A percentile compares a stretch with the other conserved stretches of the same genome.
phyloP scores from a whole-genome alignment of 1,284 basidiomycete species.

The Puccinia polysora region DNA sequence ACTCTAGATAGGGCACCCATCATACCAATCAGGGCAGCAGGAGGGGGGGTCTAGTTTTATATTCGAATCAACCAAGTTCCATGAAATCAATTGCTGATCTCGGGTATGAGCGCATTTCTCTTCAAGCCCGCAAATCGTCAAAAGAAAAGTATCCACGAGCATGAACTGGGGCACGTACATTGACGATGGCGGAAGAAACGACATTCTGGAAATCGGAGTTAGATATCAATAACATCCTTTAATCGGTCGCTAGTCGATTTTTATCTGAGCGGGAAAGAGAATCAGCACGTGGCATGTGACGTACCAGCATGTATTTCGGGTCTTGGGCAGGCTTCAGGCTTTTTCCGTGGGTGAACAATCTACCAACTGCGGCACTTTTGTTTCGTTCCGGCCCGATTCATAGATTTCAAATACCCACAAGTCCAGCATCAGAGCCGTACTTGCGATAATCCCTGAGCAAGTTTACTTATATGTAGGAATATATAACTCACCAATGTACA shows the following conservation, averaged over 20 bases:
- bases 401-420: no score
- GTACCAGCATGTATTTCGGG: slow-evolving; percentile 43
- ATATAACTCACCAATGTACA: slow-evolving; percentile 42
- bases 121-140: not conserved
- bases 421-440: no score
- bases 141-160: not conserved
- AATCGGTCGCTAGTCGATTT: not conserved
- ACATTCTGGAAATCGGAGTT: slow-evolving; percentile 24
- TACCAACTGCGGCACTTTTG: slow-evolving; percentile 36
- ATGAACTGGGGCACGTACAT: slow-evolving; percentile 13
- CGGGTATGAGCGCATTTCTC: no score
- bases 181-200: slow-evolving; percentile 39
- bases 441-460: no score
- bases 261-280: not conserved
- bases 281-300: not conserved
- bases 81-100: not conserved
- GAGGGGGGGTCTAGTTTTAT: slow-evolving; percentile 36
- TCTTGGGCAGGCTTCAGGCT: slow-evolving; percentile 16
- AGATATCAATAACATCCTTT: not conserved
- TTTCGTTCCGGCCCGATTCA: not conserved
- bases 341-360: slow-evolving; percentile 21
- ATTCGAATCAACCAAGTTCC: not conserved
- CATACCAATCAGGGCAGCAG: slow-evolving; percentile 28
- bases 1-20: slow-evolving; percentile 33
- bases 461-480: no score